These are phyloP conservation scores for Kurtzmaniella fragi DNA, from an alignment of 805 yeast genomes.

Conservation along the genomic window DNA sequence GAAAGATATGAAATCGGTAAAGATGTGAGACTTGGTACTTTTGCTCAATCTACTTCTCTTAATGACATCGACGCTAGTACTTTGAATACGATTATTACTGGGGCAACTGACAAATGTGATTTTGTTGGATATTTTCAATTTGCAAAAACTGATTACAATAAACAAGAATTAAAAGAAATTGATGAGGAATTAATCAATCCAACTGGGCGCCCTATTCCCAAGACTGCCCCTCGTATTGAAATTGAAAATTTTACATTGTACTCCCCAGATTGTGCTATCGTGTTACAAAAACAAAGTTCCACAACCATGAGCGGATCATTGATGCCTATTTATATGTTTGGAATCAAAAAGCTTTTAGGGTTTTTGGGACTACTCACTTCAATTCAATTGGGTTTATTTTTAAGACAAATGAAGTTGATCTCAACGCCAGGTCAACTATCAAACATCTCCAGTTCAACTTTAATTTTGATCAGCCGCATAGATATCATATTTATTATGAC, in stretches of 20 bases:
- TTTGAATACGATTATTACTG: conserved; percentile 30
- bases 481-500: too few relatives aligned
- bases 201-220: conserved; percentile 67
- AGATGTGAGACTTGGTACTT: conserved; percentile 34
- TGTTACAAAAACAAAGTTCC: conserved; percentile 25
- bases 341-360: conserved; percentile 41
- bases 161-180: conserved; percentile 50
- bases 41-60: conserved; percentile 30
- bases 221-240: conserved; percentile 48
- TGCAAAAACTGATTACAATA: conserved; percentile 51
- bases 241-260: conserved; percentile 58
- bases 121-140: conserved; percentile 64
- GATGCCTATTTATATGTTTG: conserved; percentile 39
- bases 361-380: conserved; percentile 36
- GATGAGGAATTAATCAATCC: conserved; percentile 74
- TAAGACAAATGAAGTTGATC: conserved; percentile 65
- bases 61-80: conserved; percentile 10
- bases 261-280: conserved; percentile 85
- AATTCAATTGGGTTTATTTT: conserved; percentile 49
- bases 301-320: conserved; percentile 47
- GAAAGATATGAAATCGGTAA: conserved; percentile 39
- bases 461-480: conserved; percentile 30
- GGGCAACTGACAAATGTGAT: conserved; percentile 55
- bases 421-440: conserved; percentile 79
- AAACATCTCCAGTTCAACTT: conserved; percentile 48